Conservation (phyloP, 176 grass and related monocot genomes). For the Oryza officinalis region DNA sequence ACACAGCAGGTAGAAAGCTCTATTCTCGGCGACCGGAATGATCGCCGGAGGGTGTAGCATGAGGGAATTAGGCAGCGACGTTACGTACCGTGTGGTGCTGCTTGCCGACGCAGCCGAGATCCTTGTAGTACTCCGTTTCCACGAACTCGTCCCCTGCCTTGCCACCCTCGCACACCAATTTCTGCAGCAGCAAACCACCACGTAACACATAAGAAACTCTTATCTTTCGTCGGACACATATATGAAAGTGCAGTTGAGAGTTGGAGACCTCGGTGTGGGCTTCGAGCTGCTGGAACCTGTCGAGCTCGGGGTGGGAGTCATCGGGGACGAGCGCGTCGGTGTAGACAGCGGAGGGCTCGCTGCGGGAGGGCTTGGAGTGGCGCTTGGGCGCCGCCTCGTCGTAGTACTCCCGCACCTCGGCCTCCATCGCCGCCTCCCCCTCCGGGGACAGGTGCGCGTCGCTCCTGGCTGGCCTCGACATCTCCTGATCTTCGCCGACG, state of each 20-base stretch:
- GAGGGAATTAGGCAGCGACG: background rate
- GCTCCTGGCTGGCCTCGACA: conserved; percentile 71
- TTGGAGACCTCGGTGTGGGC: conserved; percentile 50
- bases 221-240: background rate
- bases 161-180: conserved; percentile 51
- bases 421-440: conserved; percentile 60
- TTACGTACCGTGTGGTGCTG: conserved; percentile 74
- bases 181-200: conserved; percentile 32
- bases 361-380: conserved; percentile 87
- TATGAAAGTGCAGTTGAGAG: background rate
- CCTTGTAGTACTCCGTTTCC: conserved; percentile 84
- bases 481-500: background rate
- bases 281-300: conserved; percentile 67
- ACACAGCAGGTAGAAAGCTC: too few species aligned
- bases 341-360: conserved; percentile 63
- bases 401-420: conserved; percentile 60
- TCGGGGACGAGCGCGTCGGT: conserved; percentile 44
- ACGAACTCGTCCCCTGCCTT: conserved; percentile 69
- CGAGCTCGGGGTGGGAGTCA: conserved; percentile 60
- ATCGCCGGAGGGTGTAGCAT: too few species aligned
- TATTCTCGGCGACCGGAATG: too few species aligned
- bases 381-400: conserved; percentile 65
- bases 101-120: conserved; percentile 70
- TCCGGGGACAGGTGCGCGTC: conserved; percentile 55
- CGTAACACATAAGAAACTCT: background rate